Conservation (phyloP, 805 yeast species). For the Yarrowia osloensis region DNA sequence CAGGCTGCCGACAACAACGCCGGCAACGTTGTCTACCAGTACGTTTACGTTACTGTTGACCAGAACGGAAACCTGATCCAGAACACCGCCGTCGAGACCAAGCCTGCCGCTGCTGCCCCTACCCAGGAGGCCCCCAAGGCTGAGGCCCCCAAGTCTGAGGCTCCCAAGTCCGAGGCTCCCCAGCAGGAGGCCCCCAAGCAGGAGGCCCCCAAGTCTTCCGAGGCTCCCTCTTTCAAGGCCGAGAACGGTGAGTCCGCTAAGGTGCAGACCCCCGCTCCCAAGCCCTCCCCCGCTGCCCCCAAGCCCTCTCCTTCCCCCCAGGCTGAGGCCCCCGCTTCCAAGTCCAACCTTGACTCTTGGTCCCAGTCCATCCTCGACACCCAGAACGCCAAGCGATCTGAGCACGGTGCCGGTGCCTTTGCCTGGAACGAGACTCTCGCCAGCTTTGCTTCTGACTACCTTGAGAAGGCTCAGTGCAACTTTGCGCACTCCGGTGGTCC, state of each 20-base stretch:
- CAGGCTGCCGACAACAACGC: slow-evolving; percentile 12
- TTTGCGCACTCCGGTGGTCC: slow-evolving; percentile 68
- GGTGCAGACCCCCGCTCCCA: slow-evolving; percentile 10
- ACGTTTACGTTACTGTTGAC: slow-evolving; percentile 50
- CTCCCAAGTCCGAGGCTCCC: slow-evolving; percentile 4
- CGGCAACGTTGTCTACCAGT: slow-evolving; percentile 42
- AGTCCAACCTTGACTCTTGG: slow-evolving; percentile 30
- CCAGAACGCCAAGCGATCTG: slow-evolving; percentile 39
- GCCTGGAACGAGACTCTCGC: slow-evolving; percentile 59
- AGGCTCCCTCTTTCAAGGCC: slow-evolving; percentile 1
- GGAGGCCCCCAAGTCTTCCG: background rate
- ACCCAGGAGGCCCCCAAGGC: slow-evolving; percentile 3
- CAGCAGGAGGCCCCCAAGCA: background rate
- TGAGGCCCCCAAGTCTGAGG: background rate
- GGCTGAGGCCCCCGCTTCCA: background rate
- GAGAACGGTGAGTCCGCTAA: slow-evolving; percentile 1
- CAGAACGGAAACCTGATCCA: slow-evolving; percentile 44
- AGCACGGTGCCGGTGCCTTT: slow-evolving; percentile 44
- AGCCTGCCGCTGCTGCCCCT: slow-evolving; percentile 2
- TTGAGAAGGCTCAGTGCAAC: slow-evolving; percentile 47
- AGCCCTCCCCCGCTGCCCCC: slow-evolving; percentile 11
- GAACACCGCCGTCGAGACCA: slow-evolving; percentile 30
- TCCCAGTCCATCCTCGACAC: slow-evolving; percentile 33
- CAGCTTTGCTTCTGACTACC: slow-evolving; percentile 58
- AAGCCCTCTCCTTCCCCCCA: slow-evolving; percentile 6